Base-by-base conservation (phyloP, 1,139 yeast genomes). In the Chernovozyma sophiae-reginae region DNA sequence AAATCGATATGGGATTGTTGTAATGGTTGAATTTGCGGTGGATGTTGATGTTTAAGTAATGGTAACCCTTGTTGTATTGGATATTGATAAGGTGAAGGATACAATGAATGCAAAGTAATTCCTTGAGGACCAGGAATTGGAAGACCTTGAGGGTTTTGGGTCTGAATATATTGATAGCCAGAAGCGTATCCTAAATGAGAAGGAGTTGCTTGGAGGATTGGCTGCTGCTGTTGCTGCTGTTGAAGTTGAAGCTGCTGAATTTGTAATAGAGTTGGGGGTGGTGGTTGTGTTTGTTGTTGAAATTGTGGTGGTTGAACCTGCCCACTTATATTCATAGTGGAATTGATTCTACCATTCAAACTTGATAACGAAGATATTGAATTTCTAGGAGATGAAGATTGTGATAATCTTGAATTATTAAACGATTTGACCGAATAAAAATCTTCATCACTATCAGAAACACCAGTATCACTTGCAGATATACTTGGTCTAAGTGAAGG, bases 361-460 rank as follows among this genome's bases (percentile, higher is more conserved):
- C 74, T 70, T 36, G 70, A 65, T 31, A 76, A 46, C 1, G 77
- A 60, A 31, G 63, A 55, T 8, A 74, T 55, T 1, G 79, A 73
- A 36, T 62, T 62, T 35, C 78, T 59, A 2, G 80, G 79, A 1
- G 78, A 69, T 17, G 58, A 45, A 4, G 62, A 48, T 40, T 55
- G 59, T 7, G 65, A 52, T 26, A 54, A 53, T 31, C 59, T 45
- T 12, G 50, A 43, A 22, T 45, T 40, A 33, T 48, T 47, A 15
- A 37, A 35, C 4, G 61, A 58, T 25, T 56, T 46, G 2, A 58
- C 53, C 3, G 67, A 58, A 43, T 68, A 68, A 36, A 52, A 62
- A 36, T 68, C 75, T 33, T 70, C 76, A 19, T 69, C 75, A 24
- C 62, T 53, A 42, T 67, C 72, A 31, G 67, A 58, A 18, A 50